phyloP scores from a whole-genome alignment of 2,329 filamentous ascomycete genomes.

The Paradendryphiella salina region DNA sequence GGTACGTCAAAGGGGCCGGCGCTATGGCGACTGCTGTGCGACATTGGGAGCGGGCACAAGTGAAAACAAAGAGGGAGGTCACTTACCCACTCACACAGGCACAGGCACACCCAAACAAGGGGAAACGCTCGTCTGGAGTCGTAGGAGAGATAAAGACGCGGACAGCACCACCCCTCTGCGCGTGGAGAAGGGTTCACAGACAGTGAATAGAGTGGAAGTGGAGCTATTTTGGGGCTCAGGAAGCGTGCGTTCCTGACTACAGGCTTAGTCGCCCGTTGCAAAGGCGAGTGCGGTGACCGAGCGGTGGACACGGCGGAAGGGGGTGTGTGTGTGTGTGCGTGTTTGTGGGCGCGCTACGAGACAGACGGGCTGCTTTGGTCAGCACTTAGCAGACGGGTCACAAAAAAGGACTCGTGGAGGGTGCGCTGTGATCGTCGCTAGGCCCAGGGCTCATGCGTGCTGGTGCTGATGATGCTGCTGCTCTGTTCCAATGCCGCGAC shows the following conservation, averaged over 20 bases:
- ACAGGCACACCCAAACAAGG: conserved; percentile 10
- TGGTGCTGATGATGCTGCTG: neutral
- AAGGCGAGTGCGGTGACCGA: conserved; percentile 13
- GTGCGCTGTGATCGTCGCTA: conserved; percentile 9
- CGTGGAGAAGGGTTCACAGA: conserved; percentile 6
- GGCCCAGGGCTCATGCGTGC: conserved; percentile 21
- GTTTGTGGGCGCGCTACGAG: neutral
- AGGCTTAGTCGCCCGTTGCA: conserved; percentile 24
- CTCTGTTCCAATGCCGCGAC: conserved; percentile 10
- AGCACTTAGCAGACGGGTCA: conserved; percentile 7
- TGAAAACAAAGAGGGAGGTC: conserved; percentile 40
- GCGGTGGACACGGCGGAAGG: conserved; percentile 4
- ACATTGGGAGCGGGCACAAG: conserved; percentile 38
- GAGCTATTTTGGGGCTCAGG: conserved; percentile 31
- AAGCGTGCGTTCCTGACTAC: conserved; percentile 29
- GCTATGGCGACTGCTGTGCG: conserved; percentile 41
- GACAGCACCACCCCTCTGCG: conserved; percentile 2
- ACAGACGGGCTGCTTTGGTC: conserved; percentile 4
- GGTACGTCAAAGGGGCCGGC: conserved; percentile 35
- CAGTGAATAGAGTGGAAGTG: conserved; percentile 11
- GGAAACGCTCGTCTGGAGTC: conserved; percentile 9
- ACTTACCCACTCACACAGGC: conserved; percentile 33
- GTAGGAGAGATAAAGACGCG: conserved; percentile 23
- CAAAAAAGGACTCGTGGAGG: conserved; percentile 9
- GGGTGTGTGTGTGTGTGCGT: neutral